phyloP scores from a whole-genome alignment of 768 basidiomycete species.

The Boletus insuetus region DNA sequence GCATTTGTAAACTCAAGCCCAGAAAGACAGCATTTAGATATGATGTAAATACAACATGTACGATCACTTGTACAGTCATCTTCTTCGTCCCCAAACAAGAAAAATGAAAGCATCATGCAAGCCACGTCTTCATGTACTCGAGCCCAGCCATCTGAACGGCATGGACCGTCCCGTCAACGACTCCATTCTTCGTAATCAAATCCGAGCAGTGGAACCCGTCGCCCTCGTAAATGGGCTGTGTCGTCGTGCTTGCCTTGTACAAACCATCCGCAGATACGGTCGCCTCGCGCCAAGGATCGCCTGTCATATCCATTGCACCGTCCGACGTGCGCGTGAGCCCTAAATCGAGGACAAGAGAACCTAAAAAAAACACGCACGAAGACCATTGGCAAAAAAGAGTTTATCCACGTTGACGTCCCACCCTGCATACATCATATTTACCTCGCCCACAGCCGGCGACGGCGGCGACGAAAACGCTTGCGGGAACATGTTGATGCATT shows the following conservation, averaged over 20 bases:
- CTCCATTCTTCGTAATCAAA: constrained; percentile 39
- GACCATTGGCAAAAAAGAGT: constrained; percentile 69
- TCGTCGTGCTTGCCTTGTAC: constrained; percentile 43
- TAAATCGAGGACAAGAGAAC: too few species aligned
- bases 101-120: background rate
- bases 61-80: too few species aligned
- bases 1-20: too few species aligned
- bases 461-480: constrained; percentile 50
- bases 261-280: constrained; percentile 60
- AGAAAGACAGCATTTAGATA: too few species aligned
- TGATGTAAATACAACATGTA: too few species aligned
- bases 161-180: constrained; percentile 48
- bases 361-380: constrained; percentile 42
- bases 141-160: constrained; percentile 55
- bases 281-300: constrained; percentile 71
- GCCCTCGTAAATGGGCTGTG: constrained; percentile 54
- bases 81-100: too few species aligned
- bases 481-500: constrained; percentile 68
- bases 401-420: constrained; percentile 59
- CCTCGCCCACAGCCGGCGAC: constrained; percentile 39
- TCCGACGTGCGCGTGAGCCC: too few species aligned
- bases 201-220: constrained; percentile 74
- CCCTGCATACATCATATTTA: constrained; percentile 53
- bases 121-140: constrained; percentile 53
- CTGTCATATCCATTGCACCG: constrained; percentile 29